A percentile compares a stretch with the other conserved stretches of the same genome.
Evolutionary conservation across 2,329 filamentous ascomycete species (phyloP).

Genomic region (Phyllachora maydis): DNA sequence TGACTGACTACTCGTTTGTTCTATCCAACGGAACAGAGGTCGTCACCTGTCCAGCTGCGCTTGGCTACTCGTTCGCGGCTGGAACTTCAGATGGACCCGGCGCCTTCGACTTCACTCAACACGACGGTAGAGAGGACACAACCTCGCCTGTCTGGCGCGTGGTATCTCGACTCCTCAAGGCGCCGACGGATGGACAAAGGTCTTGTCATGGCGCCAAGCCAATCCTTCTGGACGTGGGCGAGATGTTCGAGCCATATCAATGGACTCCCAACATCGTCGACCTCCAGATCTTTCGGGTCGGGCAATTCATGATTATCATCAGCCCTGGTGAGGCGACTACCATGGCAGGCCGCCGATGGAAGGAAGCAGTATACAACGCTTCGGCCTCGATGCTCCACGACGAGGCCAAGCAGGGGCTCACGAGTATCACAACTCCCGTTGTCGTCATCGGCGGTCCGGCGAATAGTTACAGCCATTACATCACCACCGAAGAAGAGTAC

Average conservation of each 20-base stretch:
- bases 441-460: conserved; percentile 76
- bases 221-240: conserved; percentile 73
- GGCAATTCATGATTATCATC: conserved; percentile 67
- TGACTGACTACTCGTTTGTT: conserved; percentile 53
- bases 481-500: conserved; percentile 64
- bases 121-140: conserved; percentile 47
- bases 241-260: conserved; percentile 54
- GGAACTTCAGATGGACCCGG: conserved; percentile 86
- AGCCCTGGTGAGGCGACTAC: conserved; percentile 78
- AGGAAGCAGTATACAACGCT: conserved; percentile 39
- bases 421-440: conserved; percentile 22
- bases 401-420: conserved; percentile 5
- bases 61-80: conserved; percentile 84
- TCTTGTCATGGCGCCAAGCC: conserved; percentile 67
- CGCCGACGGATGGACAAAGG: conserved; percentile 47
- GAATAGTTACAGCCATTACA: conserved; percentile 78
- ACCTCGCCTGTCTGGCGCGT: conserved; percentile 55
- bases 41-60: conserved; percentile 63
- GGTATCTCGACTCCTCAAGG: conserved; percentile 52
- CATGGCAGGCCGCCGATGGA: conserved; percentile 83
- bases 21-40: conserved; percentile 53
- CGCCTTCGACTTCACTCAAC: conserved; percentile 84
- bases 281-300: conserved; percentile 66
- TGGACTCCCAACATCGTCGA: conserved; percentile 91
- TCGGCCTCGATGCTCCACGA: conserved; percentile 22